Evolutionary conservation across 345 rosid genomes (phyloP).

Genomic region (Microcos paniculata): DNA sequence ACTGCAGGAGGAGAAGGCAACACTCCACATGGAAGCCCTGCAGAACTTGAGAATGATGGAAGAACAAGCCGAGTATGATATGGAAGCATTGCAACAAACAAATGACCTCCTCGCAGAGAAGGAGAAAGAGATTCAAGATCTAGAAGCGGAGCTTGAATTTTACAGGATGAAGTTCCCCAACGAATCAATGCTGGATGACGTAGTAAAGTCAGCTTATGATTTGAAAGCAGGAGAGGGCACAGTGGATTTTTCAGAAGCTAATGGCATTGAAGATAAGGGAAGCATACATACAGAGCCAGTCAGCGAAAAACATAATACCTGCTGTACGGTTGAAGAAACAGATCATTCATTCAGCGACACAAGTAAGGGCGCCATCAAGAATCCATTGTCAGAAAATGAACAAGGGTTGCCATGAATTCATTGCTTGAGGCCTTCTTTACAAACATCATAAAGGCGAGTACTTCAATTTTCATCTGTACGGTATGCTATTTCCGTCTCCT

Average conservation of each 20-base stretch:
- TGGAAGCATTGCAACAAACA: conserved; percentile 82
- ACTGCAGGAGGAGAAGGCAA: conserved; percentile 92
- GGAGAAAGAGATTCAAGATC: conserved; percentile 85
- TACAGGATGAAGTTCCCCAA: conserved; percentile 47
- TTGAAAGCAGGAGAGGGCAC: conserved; percentile 16
- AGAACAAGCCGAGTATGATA: conserved; percentile 80
- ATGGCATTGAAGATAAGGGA: conserved; percentile 13
- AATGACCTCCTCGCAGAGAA: conserved; percentile 76
- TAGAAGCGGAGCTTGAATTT: conserved; percentile 76
- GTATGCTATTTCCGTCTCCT: neutral
- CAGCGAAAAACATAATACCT: neutral
- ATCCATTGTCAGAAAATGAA: neutral
- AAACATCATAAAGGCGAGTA: neutral
- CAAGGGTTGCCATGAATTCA: neutral
- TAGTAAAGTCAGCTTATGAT: conserved; percentile 6
- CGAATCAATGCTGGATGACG: conserved; percentile 26
- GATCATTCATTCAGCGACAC: conserved; percentile 5
- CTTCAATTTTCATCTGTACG: neutral
- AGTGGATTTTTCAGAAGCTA: conserved; percentile 25
- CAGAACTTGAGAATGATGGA: conserved; percentile 87
- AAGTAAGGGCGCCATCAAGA: neutral
- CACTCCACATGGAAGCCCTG: conserved; percentile 89
- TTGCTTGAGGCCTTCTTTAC: conserved; percentile 8
- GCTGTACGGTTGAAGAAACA: neutral
- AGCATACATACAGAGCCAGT: neutral